A percentile compares a stretch with the other conserved stretches of the same genome.
Conservation (phyloP, 1,284 basidiomycete genomes). For the Waitea zeae region DNA sequence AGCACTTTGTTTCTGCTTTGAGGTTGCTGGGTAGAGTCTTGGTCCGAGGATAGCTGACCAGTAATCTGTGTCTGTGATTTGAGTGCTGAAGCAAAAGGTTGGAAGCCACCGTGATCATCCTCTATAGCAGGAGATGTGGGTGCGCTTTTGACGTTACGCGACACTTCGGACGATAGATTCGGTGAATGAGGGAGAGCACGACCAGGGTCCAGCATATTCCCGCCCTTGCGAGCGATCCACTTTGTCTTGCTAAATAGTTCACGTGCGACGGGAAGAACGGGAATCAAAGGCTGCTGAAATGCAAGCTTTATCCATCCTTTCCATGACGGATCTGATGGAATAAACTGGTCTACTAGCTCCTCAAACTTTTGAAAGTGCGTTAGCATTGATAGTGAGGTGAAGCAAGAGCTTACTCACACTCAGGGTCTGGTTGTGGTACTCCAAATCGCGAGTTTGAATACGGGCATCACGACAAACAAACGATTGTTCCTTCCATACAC, state of each 20-base stretch:
- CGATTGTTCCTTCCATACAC: no score
- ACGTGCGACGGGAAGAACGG: constrained; percentile 57
- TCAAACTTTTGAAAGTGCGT: constrained; percentile 35
- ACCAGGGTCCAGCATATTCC: not conserved
- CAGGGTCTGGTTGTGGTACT: constrained; percentile 80
- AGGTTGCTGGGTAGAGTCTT: no score
- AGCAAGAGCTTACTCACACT: constrained; percentile 33
- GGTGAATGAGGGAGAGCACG: no score
- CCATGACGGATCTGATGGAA: constrained; percentile 61
- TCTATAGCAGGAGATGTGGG: no score
- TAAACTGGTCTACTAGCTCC: constrained; percentile 68
- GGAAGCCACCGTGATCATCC: no score
- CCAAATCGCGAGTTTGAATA: constrained; percentile 56
- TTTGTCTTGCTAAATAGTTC: constrained; percentile 63
- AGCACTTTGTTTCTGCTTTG: no score
- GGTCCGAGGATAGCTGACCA: no score
- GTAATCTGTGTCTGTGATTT: no score
- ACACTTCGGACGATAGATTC: no score
- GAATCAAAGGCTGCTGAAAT: constrained; percentile 56
- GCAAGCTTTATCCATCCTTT: constrained; percentile 71
- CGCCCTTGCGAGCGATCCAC: constrained; percentile 31
- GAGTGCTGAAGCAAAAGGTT: no score
- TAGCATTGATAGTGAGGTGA: constrained; percentile 3
- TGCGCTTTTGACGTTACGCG: no score
- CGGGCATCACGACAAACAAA: constrained; percentile 57